Base-by-base conservation (phyloP, 164 flowering plant genomes). In the Euptelea pleiosperma region DNA sequence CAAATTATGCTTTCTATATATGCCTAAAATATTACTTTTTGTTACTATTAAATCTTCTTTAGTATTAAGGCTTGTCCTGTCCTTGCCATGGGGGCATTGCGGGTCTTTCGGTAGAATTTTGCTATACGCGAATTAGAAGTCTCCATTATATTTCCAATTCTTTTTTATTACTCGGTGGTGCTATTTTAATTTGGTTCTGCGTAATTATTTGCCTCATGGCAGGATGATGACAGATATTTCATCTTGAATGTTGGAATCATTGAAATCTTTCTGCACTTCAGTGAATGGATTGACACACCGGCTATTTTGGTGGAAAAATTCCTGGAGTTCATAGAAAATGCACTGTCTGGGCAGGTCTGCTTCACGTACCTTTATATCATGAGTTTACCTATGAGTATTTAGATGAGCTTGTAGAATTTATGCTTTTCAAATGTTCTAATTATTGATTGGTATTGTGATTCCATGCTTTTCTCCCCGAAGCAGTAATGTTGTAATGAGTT, bases 151-250 rank as follows among this genome's bases (percentile, higher is more conserved):
- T 33, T 11, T 14, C 2, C 24, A 2, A 2, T 24, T 36, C 26
- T 36, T 16, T 28, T 14, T 33, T 10, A 24, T 46, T 48, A 12
- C 36, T 3, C 8, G 29, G 24, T 43, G 22, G 50, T 24, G 12
- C 64, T 35, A 5, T 19, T 54, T 28, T 33, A 29, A 34, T 31
- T 60, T 39, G 33, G 34, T 25, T 36, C 42, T 8, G 34, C 46
- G 60, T 64, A 33, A 62, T 31, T 65, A 45, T 63, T 18, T 55
- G 0, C 37, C 46, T 55, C 37, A 12, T 80, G 60, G 62, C 89
- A 92, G 98, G 87, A 67, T 46, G 79, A 72, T 58, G 81, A 74
- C 45, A 76, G 75, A 64, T 83, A 66, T 52, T 78, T 81, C 57
- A 64, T 72, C 22, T 69, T 88, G 68, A 88, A 93, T 69, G 57